Evolutionary conservation across 2,329 filamentous ascomycete genomes (phyloP).

Genomic region (Cylindrodendrum hubeiense): DNA sequence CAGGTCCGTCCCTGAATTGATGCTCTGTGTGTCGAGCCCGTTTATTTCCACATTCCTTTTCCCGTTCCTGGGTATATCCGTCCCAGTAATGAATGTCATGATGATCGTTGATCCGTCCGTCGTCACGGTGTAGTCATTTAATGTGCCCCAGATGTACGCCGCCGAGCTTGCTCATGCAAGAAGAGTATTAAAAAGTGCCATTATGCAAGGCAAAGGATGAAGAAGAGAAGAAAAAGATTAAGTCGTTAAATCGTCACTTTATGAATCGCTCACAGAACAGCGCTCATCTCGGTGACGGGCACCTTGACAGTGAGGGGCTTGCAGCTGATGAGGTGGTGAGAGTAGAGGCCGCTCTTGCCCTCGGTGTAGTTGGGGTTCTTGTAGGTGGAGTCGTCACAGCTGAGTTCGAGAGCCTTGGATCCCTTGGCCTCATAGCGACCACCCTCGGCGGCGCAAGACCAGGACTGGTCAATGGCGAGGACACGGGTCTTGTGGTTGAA

Average conservation of each 20-base stretch:
- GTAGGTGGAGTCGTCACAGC: conserved; percentile 44
- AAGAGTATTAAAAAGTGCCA: conserved; percentile 9
- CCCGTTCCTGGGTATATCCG: conserved; percentile 7
- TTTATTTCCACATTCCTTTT: background rate
- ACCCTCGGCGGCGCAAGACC: conserved; percentile 59
- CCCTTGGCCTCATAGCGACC: conserved; percentile 48
- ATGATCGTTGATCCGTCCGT: conserved; percentile 43
- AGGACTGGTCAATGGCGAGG: conserved; percentile 61
- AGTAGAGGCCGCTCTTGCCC: conserved; percentile 45
- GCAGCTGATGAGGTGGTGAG: conserved; percentile 44
- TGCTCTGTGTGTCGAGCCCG: conserved; percentile 1
- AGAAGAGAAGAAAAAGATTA: background rate
- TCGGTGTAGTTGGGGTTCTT: conserved; percentile 48
- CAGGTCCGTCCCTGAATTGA: background rate
- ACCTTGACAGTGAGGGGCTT: conserved; percentile 38
- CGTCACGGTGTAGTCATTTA: conserved; percentile 38
- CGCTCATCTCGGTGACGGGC: conserved; percentile 46
- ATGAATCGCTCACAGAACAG: conserved; percentile 38
- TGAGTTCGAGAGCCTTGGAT: conserved; percentile 38
- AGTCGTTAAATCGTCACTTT: background rate
- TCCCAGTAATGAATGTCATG: conserved; percentile 40
- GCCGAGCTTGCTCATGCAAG: conserved; percentile 28
- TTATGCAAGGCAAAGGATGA: background rate
- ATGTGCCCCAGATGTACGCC: conserved; percentile 37
- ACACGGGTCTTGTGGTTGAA: conserved; percentile 54